phyloP scores from a whole-genome alignment of 371 early-diverging fungal genomes.

The Cokeromyces recurvatus region DNA sequence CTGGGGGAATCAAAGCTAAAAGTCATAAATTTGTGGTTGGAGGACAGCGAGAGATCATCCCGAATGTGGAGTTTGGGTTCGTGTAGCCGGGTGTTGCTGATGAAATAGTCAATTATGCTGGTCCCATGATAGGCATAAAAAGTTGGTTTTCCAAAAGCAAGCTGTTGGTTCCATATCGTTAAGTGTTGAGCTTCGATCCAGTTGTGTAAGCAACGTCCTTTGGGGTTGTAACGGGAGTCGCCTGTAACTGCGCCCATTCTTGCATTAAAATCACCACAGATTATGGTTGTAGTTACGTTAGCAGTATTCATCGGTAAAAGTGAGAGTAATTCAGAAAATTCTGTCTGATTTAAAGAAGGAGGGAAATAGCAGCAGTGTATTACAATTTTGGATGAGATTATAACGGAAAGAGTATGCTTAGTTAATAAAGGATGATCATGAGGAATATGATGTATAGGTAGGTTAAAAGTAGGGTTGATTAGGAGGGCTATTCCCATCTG shows the following conservation, averaged over 20 bases:
- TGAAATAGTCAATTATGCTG: background rate
- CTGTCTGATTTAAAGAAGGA: background rate
- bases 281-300: background rate
- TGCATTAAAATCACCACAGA: constrained; percentile 13
- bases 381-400: background rate
- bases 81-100: background rate
- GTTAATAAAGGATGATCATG: background rate
- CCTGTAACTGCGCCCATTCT: constrained; percentile 1
- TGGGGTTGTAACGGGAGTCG: background rate
- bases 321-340: background rate
- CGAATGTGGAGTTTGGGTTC: background rate
- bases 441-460: background rate
- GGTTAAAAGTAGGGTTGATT: background rate
- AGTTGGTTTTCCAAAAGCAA: background rate
- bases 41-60: background rate
- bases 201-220: background rate
- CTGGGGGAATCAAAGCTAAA: no score
- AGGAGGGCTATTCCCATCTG: background rate
- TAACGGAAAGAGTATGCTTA: background rate
- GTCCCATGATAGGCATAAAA: background rate
- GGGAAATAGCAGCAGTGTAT: background rate
- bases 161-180: background rate
- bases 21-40: no score
- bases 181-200: background rate
- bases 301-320: background rate